Evolutionary conservation across 257 asterid genomes (phyloP), one percentile per base, ranked within the genome.

Genomic region (Przewalskia tangutica): DNA sequence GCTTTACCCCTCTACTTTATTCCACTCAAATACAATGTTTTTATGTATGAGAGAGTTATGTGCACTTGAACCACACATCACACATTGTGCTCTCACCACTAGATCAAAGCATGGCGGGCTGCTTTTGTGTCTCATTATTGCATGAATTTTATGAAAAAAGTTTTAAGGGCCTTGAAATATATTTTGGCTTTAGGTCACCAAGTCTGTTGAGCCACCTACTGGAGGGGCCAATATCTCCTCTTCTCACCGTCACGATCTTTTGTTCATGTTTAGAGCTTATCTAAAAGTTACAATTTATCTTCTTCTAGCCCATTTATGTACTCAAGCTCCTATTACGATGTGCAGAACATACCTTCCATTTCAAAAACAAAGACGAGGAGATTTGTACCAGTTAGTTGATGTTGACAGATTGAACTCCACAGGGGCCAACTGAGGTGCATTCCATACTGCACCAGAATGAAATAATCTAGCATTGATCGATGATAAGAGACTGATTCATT

Each of bases 371-470:
- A 89, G 92, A 20, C 89, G 98, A 38, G 97, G 97, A 44, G 97
- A 93, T 82, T 92, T 94, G 70, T 94, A 94, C 88, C 93, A 93
- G 87, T 88, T 95, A 80, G 93, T 95, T 48, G 98, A 95, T 86
- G 85, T 95, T 84, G 88, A 89, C 80, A 91, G 98, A 82, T 86
- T 90, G 80, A 81, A 86, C 77, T 82, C 89, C 66, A 81, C 67
- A 14, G 78, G 54, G 38, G 59, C 86, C 66, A n/a, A 82, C 81
- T 87, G 80, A 83, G 78, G 62, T 40, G 40, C 59, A 73, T 71
- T 78, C 56, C 10, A 48, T 76, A 20, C 63, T 56, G 34, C 7
- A 27, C 17, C 55, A 12, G 12, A 65, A 62, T 65, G 48, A 62
- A 77, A 36, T 54, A 51, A 75, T 54, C 76, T 40, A 18, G 50